phyloP scores from a whole-genome alignment of 1,139 yeast genomes.

The Saccharomycopsis hybrid region DNA sequence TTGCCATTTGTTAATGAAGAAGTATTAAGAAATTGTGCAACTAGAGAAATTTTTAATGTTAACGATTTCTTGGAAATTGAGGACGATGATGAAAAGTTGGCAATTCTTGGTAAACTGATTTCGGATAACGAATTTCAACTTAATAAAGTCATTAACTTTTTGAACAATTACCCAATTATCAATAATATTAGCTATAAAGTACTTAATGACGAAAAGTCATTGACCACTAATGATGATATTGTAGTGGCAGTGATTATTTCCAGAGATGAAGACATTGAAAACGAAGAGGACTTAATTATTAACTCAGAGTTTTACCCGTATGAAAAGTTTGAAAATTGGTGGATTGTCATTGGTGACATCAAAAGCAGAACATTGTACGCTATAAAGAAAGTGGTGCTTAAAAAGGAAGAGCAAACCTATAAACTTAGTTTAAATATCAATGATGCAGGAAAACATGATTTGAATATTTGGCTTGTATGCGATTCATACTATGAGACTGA shows the following conservation, averaged over 20 bases:
- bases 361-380: slow-evolving; percentile 59
- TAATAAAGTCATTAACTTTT: slow-evolving; percentile 74
- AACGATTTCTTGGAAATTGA: slow-evolving; percentile 84
- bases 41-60: slow-evolving; percentile 57
- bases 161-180: slow-evolving; percentile 81
- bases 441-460: slow-evolving; percentile 48
- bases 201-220: slow-evolving; percentile 32
- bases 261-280: slow-evolving; percentile 62
- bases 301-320: slow-evolving; percentile 51
- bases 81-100: slow-evolving; percentile 39
- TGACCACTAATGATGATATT: slow-evolving; percentile 34
- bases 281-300: slow-evolving; percentile 57
- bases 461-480: slow-evolving; percentile 81
- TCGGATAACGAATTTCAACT: slow-evolving; percentile 48
- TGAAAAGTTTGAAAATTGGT: slow-evolving; percentile 71
- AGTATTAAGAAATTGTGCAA: slow-evolving; percentile 52
- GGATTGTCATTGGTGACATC: slow-evolving; percentile 75
- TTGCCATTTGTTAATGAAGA: slow-evolving; percentile 61
- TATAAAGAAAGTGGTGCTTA: slow-evolving; percentile 57
- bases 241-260: slow-evolving; percentile 48
- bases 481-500: slow-evolving; percentile 91
- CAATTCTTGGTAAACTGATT: slow-evolving; percentile 34
- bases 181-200: slow-evolving; percentile 51
- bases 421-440: slow-evolving; percentile 55
- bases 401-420: slow-evolving; percentile 47